Conservation (phyloP, 768 basidiomycete species). For the Russula ochroleuca region DNA sequence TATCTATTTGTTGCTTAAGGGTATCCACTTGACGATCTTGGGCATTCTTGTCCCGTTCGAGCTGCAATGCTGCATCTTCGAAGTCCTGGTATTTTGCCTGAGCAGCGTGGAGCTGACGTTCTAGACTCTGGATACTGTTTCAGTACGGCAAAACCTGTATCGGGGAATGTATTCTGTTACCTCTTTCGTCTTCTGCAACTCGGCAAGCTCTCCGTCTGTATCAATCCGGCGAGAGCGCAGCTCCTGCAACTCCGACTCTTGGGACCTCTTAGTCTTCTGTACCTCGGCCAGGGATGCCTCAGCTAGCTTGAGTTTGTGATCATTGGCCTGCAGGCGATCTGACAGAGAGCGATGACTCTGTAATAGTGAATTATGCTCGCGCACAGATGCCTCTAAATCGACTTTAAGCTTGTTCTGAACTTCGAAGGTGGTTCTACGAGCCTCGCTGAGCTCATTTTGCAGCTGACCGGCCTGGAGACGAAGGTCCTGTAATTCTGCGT, state of each 20-base stretch:
- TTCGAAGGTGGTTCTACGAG: conserved; percentile 58
- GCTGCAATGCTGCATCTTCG: conserved; percentile 81
- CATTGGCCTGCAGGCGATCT: conserved; percentile 52
- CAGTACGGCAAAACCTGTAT: conserved; percentile 3
- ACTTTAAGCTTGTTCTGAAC: conserved; percentile 68
- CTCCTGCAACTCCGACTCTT: conserved; percentile 69
- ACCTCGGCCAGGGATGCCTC: conserved; percentile 51
- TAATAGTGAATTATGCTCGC: conserved; percentile 58
- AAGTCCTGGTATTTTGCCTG: conserved; percentile 78
- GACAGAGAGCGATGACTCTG: conserved; percentile 61
- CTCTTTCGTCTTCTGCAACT: conserved; percentile 64
- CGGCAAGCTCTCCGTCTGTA: conserved; percentile 57
- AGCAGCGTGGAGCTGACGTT: conserved; percentile 67
- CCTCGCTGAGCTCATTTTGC: conserved; percentile 62
- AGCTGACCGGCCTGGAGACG: conserved; percentile 57
- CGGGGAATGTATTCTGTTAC: conserved; percentile 40
- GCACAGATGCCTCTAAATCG: conserved; percentile 61
- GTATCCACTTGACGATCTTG: conserved; percentile 70
- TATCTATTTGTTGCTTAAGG: conserved; percentile 65
- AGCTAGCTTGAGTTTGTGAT: conserved; percentile 46
- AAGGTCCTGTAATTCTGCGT: conserved; percentile 73
- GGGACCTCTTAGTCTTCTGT: conserved; percentile 61
- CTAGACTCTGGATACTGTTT: conserved; percentile 50
- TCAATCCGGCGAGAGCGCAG: conserved; percentile 68
- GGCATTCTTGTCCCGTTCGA: conserved; percentile 76